Evolutionary conservation across 148 eudicot species (phyloP), one percentile per base, ranked within the genome.

Genomic region (Rhododendron molle): DNA sequence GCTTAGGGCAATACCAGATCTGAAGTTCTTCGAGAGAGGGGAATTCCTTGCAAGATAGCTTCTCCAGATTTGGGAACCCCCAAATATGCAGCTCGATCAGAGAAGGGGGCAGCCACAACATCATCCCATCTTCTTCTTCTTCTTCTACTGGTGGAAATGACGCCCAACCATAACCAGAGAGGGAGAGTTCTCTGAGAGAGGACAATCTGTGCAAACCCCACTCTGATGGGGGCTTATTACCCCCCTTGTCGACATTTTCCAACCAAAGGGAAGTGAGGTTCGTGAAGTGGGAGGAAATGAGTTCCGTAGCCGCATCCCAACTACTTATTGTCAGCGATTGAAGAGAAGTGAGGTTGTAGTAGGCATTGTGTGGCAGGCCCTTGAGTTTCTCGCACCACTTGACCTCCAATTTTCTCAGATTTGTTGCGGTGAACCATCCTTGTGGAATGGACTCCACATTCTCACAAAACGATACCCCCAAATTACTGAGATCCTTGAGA

Each of bases 221-320:
- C 69, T 62, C 1, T 62, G 28, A 62, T 62, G 69, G 69, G 12
- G 28, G 69, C 69, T 23, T 62, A 10, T 62, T 62, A 62, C 65
- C n/a, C n/a, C 69, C 11, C 30, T 1, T 23, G 28, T 23, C 28
- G 1, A 62, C 23, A 62, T 62, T 23, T 12, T 62, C 0, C 69
- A 62, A 8, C 0, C 0, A 0, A 62, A 62, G 69, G 28, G 0
- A 1, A 7, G 69, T n/a, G n/a, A n/a, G n/a, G n/a, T n/a, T n/a
- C n/a, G n/a, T n/a, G n/a, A n/a, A n/a, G n/a, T n/a, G n/a, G n/a
- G n/a, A n/a, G n/a, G n/a, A n/a, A n/a, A n/a, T n/a, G n/a, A n/a
- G n/a, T n/a, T n/a, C n/a, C n/a, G n/a, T n/a, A n/a, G n/a, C n/a
- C n/a, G n/a, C n/a, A n/a, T n/a, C n/a, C n/a, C n/a, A n/a, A n/a